Evolutionary conservation across 2,329 filamentous ascomycete species (phyloP).

Genomic region (Clonostachys chloroleuca): DNA sequence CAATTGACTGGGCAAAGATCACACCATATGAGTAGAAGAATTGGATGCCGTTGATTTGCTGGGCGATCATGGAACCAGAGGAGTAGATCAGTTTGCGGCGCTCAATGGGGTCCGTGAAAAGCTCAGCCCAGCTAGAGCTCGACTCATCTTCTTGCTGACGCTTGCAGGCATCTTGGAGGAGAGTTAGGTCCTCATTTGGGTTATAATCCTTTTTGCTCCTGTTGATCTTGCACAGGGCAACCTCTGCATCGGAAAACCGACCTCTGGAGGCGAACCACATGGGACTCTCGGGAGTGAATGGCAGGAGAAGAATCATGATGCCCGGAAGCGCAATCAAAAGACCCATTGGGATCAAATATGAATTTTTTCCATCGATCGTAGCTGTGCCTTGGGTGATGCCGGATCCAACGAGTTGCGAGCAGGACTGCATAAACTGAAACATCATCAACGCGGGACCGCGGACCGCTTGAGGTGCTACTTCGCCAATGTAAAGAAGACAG

Average conservation of each 20-base stretch:
- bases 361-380: constrained; percentile 7
- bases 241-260: constrained; percentile 15
- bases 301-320: constrained; percentile 9
- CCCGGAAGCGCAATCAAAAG: constrained; percentile 12
- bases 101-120: constrained; percentile 32
- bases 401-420: constrained; percentile 17
- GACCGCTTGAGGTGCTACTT: constrained; percentile 14
- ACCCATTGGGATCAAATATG: constrained; percentile 15
- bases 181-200: constrained; percentile 5
- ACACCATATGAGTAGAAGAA: constrained; percentile 33
- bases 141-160: constrained; percentile 11
- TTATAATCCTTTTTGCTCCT: constrained; percentile 16
- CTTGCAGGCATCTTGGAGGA: constrained; percentile 10
- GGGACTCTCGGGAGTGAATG: constrained; percentile 13
- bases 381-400: constrained; percentile 15
- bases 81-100: constrained; percentile 33
- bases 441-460: constrained; percentile 19
- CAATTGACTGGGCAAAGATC: constrained; percentile 28
- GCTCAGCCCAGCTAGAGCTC: constrained; percentile 25
- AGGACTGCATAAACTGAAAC: constrained; percentile 20
- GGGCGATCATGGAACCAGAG: constrained; percentile 29
- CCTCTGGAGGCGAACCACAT: constrained; percentile 19
- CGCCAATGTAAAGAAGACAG: constrained; percentile 10
- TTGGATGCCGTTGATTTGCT: constrained; percentile 37
- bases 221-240: constrained; percentile 23